These are phyloP conservation scores for Coccinonectria pachysandricola DNA, from an alignment of 2,329 filamentous ascomycete species.

Conservation along the genomic window DNA sequence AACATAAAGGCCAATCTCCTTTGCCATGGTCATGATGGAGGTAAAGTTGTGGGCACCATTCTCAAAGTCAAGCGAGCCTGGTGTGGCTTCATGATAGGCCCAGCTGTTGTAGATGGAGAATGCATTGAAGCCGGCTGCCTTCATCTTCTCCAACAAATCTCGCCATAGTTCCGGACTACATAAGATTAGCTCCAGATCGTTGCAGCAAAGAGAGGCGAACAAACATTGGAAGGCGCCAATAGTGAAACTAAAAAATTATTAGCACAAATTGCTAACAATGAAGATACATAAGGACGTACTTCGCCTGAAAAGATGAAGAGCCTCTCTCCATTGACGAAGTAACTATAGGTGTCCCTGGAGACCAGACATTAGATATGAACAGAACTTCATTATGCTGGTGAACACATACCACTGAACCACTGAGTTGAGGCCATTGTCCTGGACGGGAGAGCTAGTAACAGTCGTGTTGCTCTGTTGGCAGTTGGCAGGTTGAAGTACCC, in stretches of 20 bases:
- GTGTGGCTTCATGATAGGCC: slow-evolving; percentile 29
- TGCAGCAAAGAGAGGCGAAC: too few species aligned
- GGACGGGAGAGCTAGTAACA: slow-evolving; percentile 17
- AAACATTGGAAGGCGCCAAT: slow-evolving; percentile 32
- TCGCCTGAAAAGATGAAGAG: slow-evolving; percentile 34
- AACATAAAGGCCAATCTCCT: slow-evolving; percentile 35
- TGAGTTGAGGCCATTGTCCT: slow-evolving; percentile 22
- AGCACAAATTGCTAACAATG: background rate
- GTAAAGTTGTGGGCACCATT: slow-evolving; percentile 35
- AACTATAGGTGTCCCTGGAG: slow-evolving; percentile 31
- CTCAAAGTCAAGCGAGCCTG: slow-evolving; percentile 20
- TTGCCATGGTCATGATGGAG: slow-evolving; percentile 34
- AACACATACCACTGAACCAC: slow-evolving; percentile 22
- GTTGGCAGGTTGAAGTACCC: slow-evolving; percentile 1
- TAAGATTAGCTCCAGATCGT: too few species aligned
- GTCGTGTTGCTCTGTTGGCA: slow-evolving; percentile 1
- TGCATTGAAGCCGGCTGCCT: slow-evolving; percentile 32
- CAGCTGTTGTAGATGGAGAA: slow-evolving; percentile 34
- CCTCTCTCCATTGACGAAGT: slow-evolving; percentile 29
- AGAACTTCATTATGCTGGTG: background rate
- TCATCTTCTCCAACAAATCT: slow-evolving; percentile 32
- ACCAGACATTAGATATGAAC: background rate
- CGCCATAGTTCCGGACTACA: slow-evolving; percentile 26
- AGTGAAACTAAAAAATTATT: slow-evolving; percentile 26
- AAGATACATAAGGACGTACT: slow-evolving; percentile 9